Evolutionary conservation across 495 filamentous ascomycete genomes (phyloP).

Genomic region (Neurospora sp.): DNA sequence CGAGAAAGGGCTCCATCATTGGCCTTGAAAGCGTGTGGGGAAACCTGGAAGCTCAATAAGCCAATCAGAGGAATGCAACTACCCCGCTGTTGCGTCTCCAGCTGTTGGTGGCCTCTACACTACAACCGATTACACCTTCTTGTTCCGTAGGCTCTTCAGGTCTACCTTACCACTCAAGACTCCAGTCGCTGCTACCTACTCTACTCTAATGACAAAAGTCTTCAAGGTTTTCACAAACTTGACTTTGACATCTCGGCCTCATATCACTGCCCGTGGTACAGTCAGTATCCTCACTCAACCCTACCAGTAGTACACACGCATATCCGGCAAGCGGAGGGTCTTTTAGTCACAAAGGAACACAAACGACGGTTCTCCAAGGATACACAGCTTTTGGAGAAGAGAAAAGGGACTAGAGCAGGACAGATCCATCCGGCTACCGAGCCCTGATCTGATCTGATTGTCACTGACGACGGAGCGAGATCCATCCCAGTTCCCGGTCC

Average conservation of each 20-base stretch:
- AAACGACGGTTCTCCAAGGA: not conserved
- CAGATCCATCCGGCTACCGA: not conserved
- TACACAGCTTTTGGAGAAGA: not conserved
- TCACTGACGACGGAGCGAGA: not conserved
- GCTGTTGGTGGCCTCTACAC: conserved; percentile 20
- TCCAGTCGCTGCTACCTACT: not conserved
- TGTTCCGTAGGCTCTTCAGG: not conserved
- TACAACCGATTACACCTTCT: not conserved
- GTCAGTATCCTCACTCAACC: not conserved
- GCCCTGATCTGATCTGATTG: not conserved
- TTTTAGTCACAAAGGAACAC: not conserved
- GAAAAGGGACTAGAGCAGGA: not conserved
- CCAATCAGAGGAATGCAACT: conserved; percentile 13
- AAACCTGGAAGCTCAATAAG: conserved; percentile 18
- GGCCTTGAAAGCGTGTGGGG: conserved; percentile 20
- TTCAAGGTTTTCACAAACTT: not conserved
- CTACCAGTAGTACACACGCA: not conserved
- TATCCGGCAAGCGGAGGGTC: not conserved
- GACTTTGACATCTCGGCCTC: not conserved
- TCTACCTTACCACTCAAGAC: no score
- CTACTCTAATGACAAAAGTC: not conserved
- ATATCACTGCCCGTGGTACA: not conserved
- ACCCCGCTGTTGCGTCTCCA: conserved; percentile 8
- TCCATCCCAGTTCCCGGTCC: not conserved
- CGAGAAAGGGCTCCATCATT: conserved; percentile 10